phyloP scores from a whole-genome alignment of 179 eudicot genomes.

The Kewa caespitosa region DNA sequence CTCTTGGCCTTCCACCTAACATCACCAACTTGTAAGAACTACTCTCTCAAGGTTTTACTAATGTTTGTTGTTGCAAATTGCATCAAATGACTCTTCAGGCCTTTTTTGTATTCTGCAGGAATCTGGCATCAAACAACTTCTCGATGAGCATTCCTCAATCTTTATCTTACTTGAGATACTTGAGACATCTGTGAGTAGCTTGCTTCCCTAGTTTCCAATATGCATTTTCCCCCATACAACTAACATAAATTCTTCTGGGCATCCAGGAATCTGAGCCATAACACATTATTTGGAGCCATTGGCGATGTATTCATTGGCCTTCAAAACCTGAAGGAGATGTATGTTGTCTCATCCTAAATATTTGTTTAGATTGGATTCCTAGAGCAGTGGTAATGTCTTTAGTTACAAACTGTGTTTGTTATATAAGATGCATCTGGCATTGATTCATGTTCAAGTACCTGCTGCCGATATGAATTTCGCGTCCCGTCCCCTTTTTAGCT shows the following conservation, averaged over 20 bases:
- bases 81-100: neutral
- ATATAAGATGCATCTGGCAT: neutral
- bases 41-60: neutral
- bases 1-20: slow-evolving; percentile 70
- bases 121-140: slow-evolving; percentile 65
- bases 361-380: neutral
- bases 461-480: neutral
- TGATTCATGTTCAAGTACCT: neutral
- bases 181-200: slow-evolving; percentile 74
- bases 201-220: slow-evolving; percentile 6
- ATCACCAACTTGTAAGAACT: slow-evolving; percentile 69
- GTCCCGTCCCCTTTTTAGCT: neutral
- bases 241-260: slow-evolving; percentile 16
- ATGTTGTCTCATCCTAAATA: slow-evolving; percentile 27
- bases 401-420: neutral
- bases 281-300: slow-evolving; percentile 66
- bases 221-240: neutral
- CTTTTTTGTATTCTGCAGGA: slow-evolving; percentile 43
- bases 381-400: neutral
- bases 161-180: slow-evolving; percentile 48
- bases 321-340: slow-evolving; percentile 69
- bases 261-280: slow-evolving; percentile 85
- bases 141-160: slow-evolving; percentile 61
- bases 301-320: slow-evolving; percentile 75
- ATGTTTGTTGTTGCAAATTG: neutral